Base-by-base conservation (phyloP, 2,329 filamentous ascomycete species). In the Cladosporium sphaerospermum region DNA sequence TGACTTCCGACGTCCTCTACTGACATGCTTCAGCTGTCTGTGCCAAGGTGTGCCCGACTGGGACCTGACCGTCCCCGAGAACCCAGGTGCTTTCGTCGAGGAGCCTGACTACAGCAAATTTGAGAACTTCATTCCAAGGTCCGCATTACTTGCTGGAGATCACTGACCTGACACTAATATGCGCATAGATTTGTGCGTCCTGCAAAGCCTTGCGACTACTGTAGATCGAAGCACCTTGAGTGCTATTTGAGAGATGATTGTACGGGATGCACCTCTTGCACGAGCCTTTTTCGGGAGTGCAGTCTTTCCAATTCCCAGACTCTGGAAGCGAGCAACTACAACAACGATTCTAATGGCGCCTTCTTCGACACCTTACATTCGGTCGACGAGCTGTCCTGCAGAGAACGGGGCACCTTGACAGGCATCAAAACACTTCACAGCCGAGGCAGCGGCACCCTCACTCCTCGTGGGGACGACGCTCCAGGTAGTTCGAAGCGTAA, bases 321-420 rank as follows among this genome's bases (percentile, higher is more conserved):
- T 4, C 56, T 63, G 36, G 60, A 65, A 39, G 57, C 62, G 2
- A 59, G 55, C 34, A 63, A 65, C 48, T 60, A 64, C 41, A 56
- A 55, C 18, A 52, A 59, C 23, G 57, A 59, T 11, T 47, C 53
- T 40, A 54, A 59, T 55, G 52, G 68, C 40, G 71, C 69, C 16
- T 68, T 71, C 18, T 61, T 77, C 11, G 75, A 77, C 58, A 76
- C 73, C 2, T 66, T 77, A 68, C 73, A 75, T 53, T 60, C 69
- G 2, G 74, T 77, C 53, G 64, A 67, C 23, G 75, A 78, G 55
- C 68, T 76, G 44, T 49, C 55, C 56, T 60, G 51, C 50, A 62
- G 60, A 37, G 67, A 71, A 41, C 56, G 57, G 7, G 70, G 69
- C 7, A 62, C 55, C 2, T 54, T 67, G 7, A 71, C 68, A 1